Base-by-base conservation (phyloP, 345 rosid genomes). In the Raphanus sativus region DNA sequence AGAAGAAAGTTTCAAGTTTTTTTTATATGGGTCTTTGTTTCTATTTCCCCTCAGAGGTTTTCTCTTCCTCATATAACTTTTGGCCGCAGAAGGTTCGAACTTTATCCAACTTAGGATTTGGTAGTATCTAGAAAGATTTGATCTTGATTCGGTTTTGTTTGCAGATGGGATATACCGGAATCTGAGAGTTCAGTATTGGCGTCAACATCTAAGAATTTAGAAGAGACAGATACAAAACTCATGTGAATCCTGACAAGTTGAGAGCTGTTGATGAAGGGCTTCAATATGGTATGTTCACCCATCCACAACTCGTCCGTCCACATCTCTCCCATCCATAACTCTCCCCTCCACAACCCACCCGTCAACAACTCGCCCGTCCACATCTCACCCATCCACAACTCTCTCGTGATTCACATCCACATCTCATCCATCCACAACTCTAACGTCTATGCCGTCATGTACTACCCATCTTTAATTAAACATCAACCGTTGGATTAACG, bases 261-360 rank as follows among this genome's bases (percentile, higher is more conserved):
- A 90, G 89, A 85, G 97, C 93, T 74, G 97, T 93, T n/a, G 90
- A 91, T 73, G 90, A 88, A 80, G 98, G 97, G n/a, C 87, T 94
- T 67, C 76, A 87, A 55, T 81, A 87, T 5, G 62, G 97, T 91
- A 75, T 58, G 89, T 63, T 61, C 60, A 38, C 12, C 28, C 28
- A 26, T 26, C 28, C 28, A 26, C 28, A 26, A 26, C 28, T 26
- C 28, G 1, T 26, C 28, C 28, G 28, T 26, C 28, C 28, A 26
- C 28, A 26, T 1, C 28, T 26, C 28, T 1, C 28, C 28, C 28
- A 2, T 26, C 28, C 28, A 26, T 2, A 26, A 1, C 28, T 26
- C 28, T 26, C 2, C 28, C 28, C 1, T 26, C 28, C 28, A 26
- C 28, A 26, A 26, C 28, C 2, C 1, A 1, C 2, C 28, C 28